These are phyloP conservation scores for Corniculantispora saksenae DNA, from an alignment of 2,329 filamentous ascomycete species.

Conservation along the genomic window DNA sequence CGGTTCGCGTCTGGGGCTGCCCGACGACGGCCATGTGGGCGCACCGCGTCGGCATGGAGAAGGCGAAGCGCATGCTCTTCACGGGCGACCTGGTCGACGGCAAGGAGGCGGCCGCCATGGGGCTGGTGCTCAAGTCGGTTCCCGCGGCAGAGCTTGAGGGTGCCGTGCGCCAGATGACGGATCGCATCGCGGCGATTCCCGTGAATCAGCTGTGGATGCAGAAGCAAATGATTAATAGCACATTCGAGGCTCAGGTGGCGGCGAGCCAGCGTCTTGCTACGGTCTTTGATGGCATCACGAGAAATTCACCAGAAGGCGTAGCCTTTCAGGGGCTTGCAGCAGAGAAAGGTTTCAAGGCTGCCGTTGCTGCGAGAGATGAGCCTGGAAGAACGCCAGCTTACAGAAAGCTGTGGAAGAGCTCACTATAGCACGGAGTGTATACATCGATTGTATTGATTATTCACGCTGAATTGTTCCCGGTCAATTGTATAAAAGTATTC, in stretches of 20 bases:
- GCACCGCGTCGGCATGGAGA: conserved; percentile 20
- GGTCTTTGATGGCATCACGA: conserved; percentile 22
- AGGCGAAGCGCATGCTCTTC: conserved; percentile 21
- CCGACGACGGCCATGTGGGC: conserved; percentile 23
- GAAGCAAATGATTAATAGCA: conserved; percentile 21
- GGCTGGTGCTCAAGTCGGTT: conserved; percentile 22
- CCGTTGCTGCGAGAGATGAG: conserved; percentile 15
- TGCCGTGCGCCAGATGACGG: conserved; percentile 15
- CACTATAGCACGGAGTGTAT: background rate
- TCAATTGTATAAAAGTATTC: too few relatives aligned
- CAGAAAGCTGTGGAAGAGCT: conserved; percentile 18
- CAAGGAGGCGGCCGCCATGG: conserved; percentile 21
- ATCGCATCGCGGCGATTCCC: conserved; percentile 21
- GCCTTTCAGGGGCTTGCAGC: conserved; percentile 18
- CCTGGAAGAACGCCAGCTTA: conserved; percentile 16
- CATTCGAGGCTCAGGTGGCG: conserved; percentile 17
- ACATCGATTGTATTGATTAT: background rate
- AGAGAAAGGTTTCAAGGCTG: conserved; percentile 20
- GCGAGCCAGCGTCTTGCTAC: conserved; percentile 21
- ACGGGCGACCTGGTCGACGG: conserved; percentile 22
- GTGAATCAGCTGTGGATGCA: conserved; percentile 23
- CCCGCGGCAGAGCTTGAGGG: conserved; percentile 20
- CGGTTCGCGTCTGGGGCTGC: conserved; percentile 22
- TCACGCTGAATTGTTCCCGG: too few relatives aligned
- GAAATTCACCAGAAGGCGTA: conserved; percentile 22